These are phyloP conservation scores for Russula olivacea DNA, from an alignment of 768 basidiomycete genomes.

Conservation along the genomic window DNA sequence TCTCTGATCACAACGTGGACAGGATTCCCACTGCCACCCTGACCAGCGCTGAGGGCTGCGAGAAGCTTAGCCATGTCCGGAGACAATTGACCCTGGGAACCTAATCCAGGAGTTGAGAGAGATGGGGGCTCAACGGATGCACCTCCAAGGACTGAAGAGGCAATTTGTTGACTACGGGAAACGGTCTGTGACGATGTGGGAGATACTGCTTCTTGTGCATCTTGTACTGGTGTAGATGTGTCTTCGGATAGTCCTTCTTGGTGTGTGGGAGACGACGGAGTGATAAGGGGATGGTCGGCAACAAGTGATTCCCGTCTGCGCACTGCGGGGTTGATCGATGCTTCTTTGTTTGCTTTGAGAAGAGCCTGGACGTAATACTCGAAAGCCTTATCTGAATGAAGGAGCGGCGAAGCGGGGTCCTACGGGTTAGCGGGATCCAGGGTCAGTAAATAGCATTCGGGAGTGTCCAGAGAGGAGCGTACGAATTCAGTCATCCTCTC, in stretches of 20 bases:
- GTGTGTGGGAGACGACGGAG: conserved; percentile 3
- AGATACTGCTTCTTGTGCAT: conserved; percentile 2
- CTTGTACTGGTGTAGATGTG: conserved; percentile 5
- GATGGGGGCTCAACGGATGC: neutral
- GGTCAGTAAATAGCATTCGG: conserved; percentile 8
- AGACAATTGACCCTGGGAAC: conserved; percentile 17
- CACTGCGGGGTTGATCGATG: conserved; percentile 60
- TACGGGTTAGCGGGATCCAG: conserved; percentile 30
- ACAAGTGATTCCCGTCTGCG: conserved; percentile 62
- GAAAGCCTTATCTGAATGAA: conserved; percentile 68
- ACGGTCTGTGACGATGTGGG: conserved; percentile 1
- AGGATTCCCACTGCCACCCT: conserved; percentile 48
- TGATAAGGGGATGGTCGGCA: conserved; percentile 27
- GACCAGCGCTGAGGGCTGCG: conserved; percentile 39
- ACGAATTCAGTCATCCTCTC: conserved; percentile 81
- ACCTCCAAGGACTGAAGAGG: conserved; percentile 36
- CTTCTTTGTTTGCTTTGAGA: conserved; percentile 48
- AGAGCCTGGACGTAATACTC: conserved; percentile 69
- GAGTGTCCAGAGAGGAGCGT: conserved; percentile 32
- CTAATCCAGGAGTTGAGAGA: neutral
- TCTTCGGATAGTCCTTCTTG: conserved; percentile 9
- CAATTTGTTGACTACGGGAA: conserved; percentile 40
- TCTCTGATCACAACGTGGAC: conserved; percentile 80
- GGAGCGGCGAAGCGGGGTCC: conserved; percentile 64
- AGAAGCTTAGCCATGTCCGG: conserved; percentile 41